A percentile compares a stretch with the other conserved stretches of the same genome.
Conservation (phyloP, 805 yeast genomes). For the Metschnikowia orientalis region DNA sequence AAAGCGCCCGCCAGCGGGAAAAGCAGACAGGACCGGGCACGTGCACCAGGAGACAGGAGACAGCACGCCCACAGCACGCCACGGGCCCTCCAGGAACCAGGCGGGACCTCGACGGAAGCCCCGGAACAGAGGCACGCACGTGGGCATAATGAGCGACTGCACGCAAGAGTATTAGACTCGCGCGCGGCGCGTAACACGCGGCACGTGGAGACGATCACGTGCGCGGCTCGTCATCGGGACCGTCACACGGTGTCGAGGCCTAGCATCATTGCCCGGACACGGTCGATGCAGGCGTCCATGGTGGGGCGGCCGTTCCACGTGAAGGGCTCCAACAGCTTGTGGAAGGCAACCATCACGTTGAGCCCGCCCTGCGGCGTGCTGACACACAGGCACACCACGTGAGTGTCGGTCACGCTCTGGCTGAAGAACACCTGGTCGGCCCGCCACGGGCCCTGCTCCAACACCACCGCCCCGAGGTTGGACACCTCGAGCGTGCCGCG, state of each 20-base stretch:
- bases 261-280: slow-evolving; percentile 2
- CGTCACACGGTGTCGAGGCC: too few relatives aligned
- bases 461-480: slow-evolving; percentile 10
- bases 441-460: slow-evolving; percentile 6
- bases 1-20: too few relatives aligned
- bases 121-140: too few relatives aligned
- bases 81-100: too few relatives aligned
- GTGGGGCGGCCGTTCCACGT: slow-evolving; percentile 1
- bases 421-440: slow-evolving; percentile 11
- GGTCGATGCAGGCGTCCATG: slow-evolving; percentile 5
- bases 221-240: too few relatives aligned
- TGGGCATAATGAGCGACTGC: slow-evolving; percentile 5
- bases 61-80: too few relatives aligned
- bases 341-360: slow-evolving; percentile 10
- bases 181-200: too few relatives aligned
- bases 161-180: not conserved
- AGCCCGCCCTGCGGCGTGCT: slow-evolving; percentile 14
- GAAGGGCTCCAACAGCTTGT: slow-evolving; percentile 6
- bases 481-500: slow-evolving; percentile 15
- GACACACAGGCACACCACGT: slow-evolving; percentile 11
- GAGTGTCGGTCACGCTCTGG: slow-evolving; percentile 13
- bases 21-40: too few relatives aligned
- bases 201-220: too few relatives aligned
- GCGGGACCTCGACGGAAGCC: too few relatives aligned
- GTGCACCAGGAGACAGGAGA: too few relatives aligned